phyloP scores from a whole-genome alignment of 768 basidiomycete species.

The Naematelia aurantialba region DNA sequence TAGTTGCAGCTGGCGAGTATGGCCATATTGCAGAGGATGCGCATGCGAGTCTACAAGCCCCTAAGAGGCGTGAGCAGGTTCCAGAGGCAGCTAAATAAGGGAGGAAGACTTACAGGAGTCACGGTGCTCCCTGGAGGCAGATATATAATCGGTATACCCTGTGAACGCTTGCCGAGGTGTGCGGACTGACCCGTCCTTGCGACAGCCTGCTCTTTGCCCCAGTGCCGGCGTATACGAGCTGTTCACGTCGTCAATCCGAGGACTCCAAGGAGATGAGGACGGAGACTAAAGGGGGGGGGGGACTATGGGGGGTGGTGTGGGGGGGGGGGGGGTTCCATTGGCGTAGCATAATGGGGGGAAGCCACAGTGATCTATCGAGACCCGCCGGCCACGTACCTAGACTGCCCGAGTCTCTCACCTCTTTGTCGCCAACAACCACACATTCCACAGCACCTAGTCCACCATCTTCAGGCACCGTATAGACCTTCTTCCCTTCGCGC shows the following conservation, averaged over 20 bases:
- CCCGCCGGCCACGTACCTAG: constrained; percentile 28
- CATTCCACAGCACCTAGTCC: constrained; percentile 37
- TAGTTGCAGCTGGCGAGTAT: constrained; percentile 37
- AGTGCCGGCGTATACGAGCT: constrained; percentile 22
- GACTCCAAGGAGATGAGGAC: too few relatives aligned
- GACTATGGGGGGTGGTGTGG: too few relatives aligned
- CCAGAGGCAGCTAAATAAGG: neutral
- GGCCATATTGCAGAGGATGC: constrained; percentile 45
- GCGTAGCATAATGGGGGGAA: too few relatives aligned
- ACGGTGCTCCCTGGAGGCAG: constrained; percentile 29
- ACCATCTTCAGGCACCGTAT: constrained; percentile 34
- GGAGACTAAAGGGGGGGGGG: too few relatives aligned
- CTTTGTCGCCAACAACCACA: constrained; percentile 30
- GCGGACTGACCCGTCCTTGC: constrained; percentile 8
- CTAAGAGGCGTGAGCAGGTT: constrained; percentile 15
- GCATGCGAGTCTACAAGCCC: constrained; percentile 46
- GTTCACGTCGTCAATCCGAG: too few relatives aligned
- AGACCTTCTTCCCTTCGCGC: constrained; percentile 27
- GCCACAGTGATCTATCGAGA: too few relatives aligned
- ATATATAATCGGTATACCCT: constrained; percentile 24
- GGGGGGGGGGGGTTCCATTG: too few relatives aligned
- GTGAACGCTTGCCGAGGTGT: too few relatives aligned
- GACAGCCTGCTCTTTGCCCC: constrained; percentile 17
- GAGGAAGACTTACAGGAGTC: constrained; percentile 31
- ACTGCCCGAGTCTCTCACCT: constrained; percentile 37